Evolutionary conservation across 108 stramenopile species (phyloP).

Genomic region (Tribonema minus): DNA sequence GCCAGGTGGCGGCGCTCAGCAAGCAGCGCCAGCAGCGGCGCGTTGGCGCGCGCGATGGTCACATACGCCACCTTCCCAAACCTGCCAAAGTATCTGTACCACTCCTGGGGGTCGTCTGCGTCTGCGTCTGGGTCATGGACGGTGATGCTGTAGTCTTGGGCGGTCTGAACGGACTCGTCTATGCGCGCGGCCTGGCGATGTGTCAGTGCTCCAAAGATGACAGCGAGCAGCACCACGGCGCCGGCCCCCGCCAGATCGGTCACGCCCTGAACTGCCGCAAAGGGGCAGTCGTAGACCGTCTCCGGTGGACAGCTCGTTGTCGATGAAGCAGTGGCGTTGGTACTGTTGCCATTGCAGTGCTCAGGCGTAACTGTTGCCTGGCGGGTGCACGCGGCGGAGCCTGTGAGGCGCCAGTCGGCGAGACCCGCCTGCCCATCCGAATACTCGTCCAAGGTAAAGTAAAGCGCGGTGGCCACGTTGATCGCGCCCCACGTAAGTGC

Average conservation of each 20-base stretch:
- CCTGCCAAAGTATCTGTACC: slow-evolving; percentile 59
- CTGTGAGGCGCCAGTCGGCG: neutral
- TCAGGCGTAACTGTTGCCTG: too few relatives aligned
- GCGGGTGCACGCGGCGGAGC: neutral
- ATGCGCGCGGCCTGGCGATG: slow-evolving; percentile 56
- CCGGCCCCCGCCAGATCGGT: neutral
- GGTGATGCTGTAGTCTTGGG: slow-evolving; percentile 68
- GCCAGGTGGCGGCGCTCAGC: slow-evolving; percentile 43
- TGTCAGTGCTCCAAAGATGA: neutral
- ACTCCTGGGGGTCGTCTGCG: slow-evolving; percentile 70
- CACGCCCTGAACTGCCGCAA: neutral
- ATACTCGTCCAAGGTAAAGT: neutral
- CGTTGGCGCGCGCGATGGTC: slow-evolving; percentile 69
- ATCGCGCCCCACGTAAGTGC: neutral
- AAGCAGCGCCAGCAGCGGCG: slow-evolving; percentile 52
- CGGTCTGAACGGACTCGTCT: slow-evolving; percentile 72
- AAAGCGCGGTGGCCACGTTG: neutral
- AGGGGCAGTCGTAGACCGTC: neutral
- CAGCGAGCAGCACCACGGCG: neutral
- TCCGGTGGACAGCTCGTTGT: neutral
- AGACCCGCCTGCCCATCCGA: neutral
- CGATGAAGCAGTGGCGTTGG: neutral
- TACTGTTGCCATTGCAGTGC: too few relatives aligned
- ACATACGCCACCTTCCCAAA: slow-evolving; percentile 65
- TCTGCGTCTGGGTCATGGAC: slow-evolving; percentile 70